Evolutionary conservation across 176 grass and related monocot genomes (phyloP).

Genomic region (Zizania latifolia): DNA sequence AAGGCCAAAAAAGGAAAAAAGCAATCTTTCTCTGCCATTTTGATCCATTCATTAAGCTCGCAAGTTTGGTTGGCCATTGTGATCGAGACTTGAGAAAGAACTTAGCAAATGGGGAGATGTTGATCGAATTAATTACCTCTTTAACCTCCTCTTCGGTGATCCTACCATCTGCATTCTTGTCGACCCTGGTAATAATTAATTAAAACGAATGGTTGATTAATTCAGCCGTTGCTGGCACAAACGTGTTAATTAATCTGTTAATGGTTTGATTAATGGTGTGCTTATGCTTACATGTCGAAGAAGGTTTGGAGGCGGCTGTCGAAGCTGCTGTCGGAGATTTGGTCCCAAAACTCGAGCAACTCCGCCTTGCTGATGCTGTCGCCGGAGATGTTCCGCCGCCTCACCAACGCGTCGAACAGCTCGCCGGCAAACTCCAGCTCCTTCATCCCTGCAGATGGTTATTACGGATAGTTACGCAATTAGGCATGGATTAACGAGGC

Average conservation of each 20-base stretch:
- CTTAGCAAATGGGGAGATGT: neutral
- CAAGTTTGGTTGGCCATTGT: neutral
- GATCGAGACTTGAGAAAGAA: neutral
- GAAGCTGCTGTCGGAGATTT: slow-evolving; percentile 88
- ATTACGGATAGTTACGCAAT: neutral
- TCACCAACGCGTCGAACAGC: slow-evolving; percentile 75
- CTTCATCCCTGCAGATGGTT: slow-evolving; percentile 50
- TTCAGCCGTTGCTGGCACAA: too few species aligned
- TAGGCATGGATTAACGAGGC: too few species aligned
- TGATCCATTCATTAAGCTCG: neutral
- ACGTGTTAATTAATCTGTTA: neutral
- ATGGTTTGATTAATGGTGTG: neutral
- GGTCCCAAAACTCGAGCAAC: slow-evolving; percentile 93
- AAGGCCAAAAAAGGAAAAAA: neutral
- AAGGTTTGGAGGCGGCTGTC: slow-evolving; percentile 93
- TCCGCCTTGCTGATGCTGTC: slow-evolving; percentile 78
- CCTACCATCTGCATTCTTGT: slow-evolving; percentile 89
- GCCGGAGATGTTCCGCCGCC: slow-evolving; percentile 64
- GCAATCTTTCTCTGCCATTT: neutral
- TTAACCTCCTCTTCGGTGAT: slow-evolving; percentile 83
- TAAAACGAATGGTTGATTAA: neutral
- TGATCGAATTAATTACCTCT: slow-evolving; percentile 51
- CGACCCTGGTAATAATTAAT: slow-evolving; percentile 77
- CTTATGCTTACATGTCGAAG: slow-evolving; percentile 83
- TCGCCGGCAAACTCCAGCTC: slow-evolving; percentile 75